Evolutionary conservation across 805 yeast species (phyloP).

Genomic region (Candida yuanshanica): DNA sequence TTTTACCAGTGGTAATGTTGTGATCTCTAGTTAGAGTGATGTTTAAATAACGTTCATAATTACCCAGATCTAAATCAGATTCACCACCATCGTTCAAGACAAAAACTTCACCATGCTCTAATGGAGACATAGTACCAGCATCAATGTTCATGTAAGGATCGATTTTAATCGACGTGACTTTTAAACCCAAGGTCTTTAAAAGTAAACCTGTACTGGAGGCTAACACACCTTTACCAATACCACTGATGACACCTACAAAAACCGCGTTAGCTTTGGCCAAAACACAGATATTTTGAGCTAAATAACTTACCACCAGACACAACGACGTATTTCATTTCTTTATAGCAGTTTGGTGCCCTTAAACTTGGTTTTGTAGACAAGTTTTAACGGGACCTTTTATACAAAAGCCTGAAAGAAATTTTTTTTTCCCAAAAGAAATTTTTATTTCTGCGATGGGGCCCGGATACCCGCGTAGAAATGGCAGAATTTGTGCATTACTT

Average conservation of each 20-base stretch:
- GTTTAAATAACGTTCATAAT: slow-evolving; percentile 94
- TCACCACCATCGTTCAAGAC: slow-evolving; percentile 99
- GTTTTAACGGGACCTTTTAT: not conserved
- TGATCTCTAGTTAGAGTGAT: slow-evolving; percentile 90
- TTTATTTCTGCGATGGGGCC: not conserved
- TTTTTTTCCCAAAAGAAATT: not conserved
- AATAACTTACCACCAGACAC: slow-evolving; percentile 78
- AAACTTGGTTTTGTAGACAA: not conserved
- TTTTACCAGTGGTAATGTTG: slow-evolving; percentile 97
- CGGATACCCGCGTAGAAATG: not conserved
- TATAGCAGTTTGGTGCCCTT: not conserved
- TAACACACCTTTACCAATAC: slow-evolving; percentile 97
- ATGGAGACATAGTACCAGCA: slow-evolving; percentile 99
- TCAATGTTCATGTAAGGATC: slow-evolving; percentile 99
- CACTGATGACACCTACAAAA: slow-evolving; percentile 72
- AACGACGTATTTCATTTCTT: slow-evolving; percentile 91
- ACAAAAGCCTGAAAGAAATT: not conserved
- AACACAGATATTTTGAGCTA: not conserved
- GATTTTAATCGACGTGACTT: slow-evolving; percentile 95
- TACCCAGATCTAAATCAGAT: slow-evolving; percentile 96
- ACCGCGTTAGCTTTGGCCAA: slow-evolving; percentile 2
- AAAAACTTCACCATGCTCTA: slow-evolving; percentile 98
- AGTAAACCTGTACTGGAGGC: slow-evolving; percentile 97
- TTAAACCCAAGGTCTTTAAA: slow-evolving; percentile 86
- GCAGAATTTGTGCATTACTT: no score